A percentile compares a stretch with the other conserved stretches of the same genome.
Evolutionary conservation across 2,329 filamentous ascomycete species (phyloP).

Genomic region (Knufia fluminis): DNA sequence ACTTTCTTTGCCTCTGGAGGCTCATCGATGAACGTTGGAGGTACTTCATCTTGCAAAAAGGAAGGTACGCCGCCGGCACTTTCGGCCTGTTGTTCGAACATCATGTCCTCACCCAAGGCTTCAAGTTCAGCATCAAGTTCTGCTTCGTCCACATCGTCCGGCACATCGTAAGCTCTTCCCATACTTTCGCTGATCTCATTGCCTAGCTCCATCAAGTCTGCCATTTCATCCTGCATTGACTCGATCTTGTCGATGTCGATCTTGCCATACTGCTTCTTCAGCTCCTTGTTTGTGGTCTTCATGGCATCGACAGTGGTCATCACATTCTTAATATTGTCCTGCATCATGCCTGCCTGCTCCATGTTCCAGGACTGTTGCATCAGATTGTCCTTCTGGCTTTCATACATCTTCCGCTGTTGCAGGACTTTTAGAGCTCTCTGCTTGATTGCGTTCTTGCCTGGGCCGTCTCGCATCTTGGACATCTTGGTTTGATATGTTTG

Average conservation of each 20-base stretch:
- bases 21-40: slow-evolving; percentile 85
- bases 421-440: slow-evolving; percentile 91
- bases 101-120: slow-evolving; percentile 86
- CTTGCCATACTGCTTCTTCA: slow-evolving; percentile 91
- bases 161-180: slow-evolving; percentile 81
- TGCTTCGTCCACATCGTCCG: slow-evolving; percentile 92
- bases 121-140: slow-evolving; percentile 95
- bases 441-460: slow-evolving; percentile 84
- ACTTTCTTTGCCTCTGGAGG: slow-evolving; percentile 67
- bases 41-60: slow-evolving; percentile 83
- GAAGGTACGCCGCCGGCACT: slow-evolving; percentile 51
- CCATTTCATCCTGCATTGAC: slow-evolving; percentile 97
- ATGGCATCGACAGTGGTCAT: slow-evolving; percentile 98
- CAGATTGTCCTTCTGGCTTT: slow-evolving; percentile 85
- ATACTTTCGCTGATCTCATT: slow-evolving; percentile 98
- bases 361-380: slow-evolving; percentile 97
- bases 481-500: slow-evolving; percentile 80
- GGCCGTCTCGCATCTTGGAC: slow-evolving; percentile 86
- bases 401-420: slow-evolving; percentile 88
- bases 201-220: slow-evolving; percentile 90
- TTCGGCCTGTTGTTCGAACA: slow-evolving; percentile 56
- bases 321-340: slow-evolving; percentile 95
- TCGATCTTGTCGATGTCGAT: slow-evolving; percentile 97
- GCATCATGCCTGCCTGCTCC: slow-evolving; percentile 97
- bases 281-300: slow-evolving; percentile 89